Conservation (phyloP, 768 basidiomycete genomes). For the Arthromyces matolae region DNA sequence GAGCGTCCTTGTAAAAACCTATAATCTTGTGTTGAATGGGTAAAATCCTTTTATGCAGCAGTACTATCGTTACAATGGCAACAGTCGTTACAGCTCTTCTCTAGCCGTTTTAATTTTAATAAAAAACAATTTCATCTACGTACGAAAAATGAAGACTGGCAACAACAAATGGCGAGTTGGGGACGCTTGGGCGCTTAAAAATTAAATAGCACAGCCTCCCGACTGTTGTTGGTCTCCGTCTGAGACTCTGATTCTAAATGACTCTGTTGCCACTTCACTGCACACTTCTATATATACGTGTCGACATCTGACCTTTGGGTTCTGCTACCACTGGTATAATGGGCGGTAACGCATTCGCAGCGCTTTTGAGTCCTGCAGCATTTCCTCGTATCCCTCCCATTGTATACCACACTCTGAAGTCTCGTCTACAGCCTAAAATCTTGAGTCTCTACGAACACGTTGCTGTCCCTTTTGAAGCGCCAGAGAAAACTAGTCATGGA, state of each 20-base stretch:
- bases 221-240: too few species aligned
- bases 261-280: neutral
- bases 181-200: too few species aligned
- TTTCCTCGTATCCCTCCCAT: slow-evolving; percentile 62
- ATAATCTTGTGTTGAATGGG: slow-evolving; percentile 2
- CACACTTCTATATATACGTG: too few species aligned
- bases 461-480: slow-evolving; percentile 56
- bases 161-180: too few species aligned
- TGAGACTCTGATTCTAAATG: neutral
- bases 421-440: slow-evolving; percentile 38
- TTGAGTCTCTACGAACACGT: slow-evolving; percentile 46
- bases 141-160: too few species aligned
- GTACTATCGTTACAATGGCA: neutral
- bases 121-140: too few species aligned
- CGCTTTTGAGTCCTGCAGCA: slow-evolving; percentile 35
- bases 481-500: slow-evolving; percentile 62
- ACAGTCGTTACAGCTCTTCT: too few species aligned
- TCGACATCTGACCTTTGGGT: neutral
- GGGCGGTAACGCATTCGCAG: slow-evolving; percentile 70
- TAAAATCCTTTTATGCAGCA: neutral
- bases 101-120: too few species aligned
- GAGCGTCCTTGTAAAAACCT: slow-evolving; percentile 19
- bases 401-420: slow-evolving; percentile 51
- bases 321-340: slow-evolving; percentile 29
- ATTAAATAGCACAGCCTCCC: slow-evolving; percentile 6